Conservation (phyloP, 352 stramenopile species). For the Globisporangium mamillatum region DNA sequence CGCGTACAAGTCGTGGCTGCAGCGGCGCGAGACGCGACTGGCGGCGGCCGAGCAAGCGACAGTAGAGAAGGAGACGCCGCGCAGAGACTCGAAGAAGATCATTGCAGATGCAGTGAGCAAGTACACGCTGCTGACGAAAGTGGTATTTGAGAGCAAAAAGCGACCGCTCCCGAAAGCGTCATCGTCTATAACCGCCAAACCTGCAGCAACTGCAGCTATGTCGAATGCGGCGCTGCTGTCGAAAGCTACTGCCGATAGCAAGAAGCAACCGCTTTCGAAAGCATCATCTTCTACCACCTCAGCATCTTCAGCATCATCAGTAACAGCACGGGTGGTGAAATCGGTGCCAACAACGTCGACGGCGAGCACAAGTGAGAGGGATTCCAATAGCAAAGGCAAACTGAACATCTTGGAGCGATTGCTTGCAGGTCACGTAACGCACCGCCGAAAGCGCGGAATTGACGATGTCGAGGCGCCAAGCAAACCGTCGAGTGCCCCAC, state of each 20-base stretch:
- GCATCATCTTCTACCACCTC: neutral
- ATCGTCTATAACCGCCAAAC: neutral
- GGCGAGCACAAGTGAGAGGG: neutral
- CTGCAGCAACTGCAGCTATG: neutral
- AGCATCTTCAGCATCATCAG: neutral
- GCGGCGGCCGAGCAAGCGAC: neutral
- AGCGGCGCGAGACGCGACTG: slow-evolving; percentile 6
- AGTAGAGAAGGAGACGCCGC: neutral
- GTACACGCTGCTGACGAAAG: slow-evolving; percentile 5
- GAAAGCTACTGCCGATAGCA: neutral
- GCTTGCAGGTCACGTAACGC: slow-evolving; percentile 1
- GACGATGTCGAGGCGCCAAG: slow-evolving; percentile 18
- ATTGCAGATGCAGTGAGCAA: slow-evolving; percentile 2
- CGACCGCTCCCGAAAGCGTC: slow-evolving; percentile 2
- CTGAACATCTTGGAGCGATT: neutral
- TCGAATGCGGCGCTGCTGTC: neutral
- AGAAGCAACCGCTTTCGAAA: neutral
- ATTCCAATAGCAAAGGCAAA: neutral
- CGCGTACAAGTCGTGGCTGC: slow-evolving; percentile 13
- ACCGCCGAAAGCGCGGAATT: slow-evolving; percentile 15
- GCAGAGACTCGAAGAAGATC: slow-evolving; percentile 5
- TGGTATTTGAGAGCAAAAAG: slow-evolving; percentile 2
- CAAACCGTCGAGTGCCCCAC: slow-evolving; percentile 9
- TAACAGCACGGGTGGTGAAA: neutral
- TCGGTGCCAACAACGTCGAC: neutral